Evolutionary conservation across 768 basidiomycete species (phyloP).

Genomic region (Tricholoma terreum): DNA sequence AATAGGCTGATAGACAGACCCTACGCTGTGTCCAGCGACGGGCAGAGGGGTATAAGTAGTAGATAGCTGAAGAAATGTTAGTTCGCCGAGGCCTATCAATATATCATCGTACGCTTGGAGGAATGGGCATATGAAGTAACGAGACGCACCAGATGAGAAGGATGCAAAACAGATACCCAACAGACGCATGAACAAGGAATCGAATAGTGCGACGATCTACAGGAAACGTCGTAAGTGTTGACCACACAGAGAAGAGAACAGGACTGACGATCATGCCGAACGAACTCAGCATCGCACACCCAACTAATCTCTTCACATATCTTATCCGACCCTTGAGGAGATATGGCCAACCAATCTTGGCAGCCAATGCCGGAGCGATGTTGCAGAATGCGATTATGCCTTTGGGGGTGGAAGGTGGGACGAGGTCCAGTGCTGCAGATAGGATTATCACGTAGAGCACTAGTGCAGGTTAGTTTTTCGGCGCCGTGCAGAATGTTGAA

Average conservation of each 20-base stretch:
- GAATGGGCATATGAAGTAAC: not conserved
- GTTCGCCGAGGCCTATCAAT: slow-evolving; percentile 79
- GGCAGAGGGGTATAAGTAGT: slow-evolving; percentile 69
- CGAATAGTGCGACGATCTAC: slow-evolving; percentile 76
- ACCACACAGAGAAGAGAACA: not conserved
- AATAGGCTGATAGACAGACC: slow-evolving; percentile 40
- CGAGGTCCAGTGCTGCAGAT: slow-evolving; percentile 92
- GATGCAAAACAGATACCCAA: slow-evolving; percentile 79
- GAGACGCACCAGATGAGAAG: slow-evolving; percentile 70
- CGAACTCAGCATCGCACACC: slow-evolving; percentile 74
- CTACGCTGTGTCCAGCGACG: slow-evolving; percentile 76
- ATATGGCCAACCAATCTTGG: slow-evolving; percentile 92
- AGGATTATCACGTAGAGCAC: slow-evolving; percentile 96
- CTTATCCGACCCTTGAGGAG: slow-evolving; percentile 81
- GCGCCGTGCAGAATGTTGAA: slow-evolving; percentile 2
- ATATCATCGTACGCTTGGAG: not conserved
- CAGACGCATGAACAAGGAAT: slow-evolving; percentile 63
- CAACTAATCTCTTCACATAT: slow-evolving; percentile 69
- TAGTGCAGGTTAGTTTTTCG: slow-evolving; percentile 23
- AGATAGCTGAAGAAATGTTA: slow-evolving; percentile 93
- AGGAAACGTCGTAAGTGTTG: not conserved
- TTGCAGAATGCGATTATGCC: slow-evolving; percentile 96
- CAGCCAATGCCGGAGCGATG: slow-evolving; percentile 81
- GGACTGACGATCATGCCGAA: slow-evolving; percentile 81
- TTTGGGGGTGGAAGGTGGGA: slow-evolving; percentile 88